These are phyloP conservation scores for Myotisia sp. DNA, from an alignment of 2,329 filamentous ascomycete species.

Conservation along the genomic window DNA sequence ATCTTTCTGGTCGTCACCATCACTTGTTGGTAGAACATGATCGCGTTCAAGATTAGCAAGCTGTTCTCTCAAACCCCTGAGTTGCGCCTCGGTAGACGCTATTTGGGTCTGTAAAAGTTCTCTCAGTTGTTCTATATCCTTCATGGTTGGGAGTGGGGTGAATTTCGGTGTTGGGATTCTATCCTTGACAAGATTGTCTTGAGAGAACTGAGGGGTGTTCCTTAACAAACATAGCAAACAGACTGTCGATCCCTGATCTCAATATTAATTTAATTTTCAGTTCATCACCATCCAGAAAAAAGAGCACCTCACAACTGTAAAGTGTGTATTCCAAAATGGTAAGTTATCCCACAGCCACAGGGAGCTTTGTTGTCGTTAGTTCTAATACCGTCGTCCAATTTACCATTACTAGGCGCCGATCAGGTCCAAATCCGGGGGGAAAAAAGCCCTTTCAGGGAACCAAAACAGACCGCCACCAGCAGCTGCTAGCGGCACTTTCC, in stretches of 20 bases:
- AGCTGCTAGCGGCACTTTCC: constrained; percentile 11
- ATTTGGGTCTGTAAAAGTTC: constrained; percentile 19
- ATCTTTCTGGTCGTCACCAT: neutral
- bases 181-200: neutral
- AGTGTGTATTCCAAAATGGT: too few species aligned
- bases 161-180: neutral
- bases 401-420: constrained; percentile 22
- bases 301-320: too few species aligned
- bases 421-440: constrained; percentile 13
- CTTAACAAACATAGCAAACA: too few species aligned
- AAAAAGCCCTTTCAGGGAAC: constrained; percentile 11
- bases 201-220: neutral
- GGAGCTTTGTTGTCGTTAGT: too few species aligned
- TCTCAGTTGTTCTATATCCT: constrained; percentile 5
- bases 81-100: constrained; percentile 23
- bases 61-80: constrained; percentile 23
- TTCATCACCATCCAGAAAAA: too few species aligned
- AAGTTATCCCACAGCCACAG: too few species aligned
- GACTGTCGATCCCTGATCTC: too few species aligned
- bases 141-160: neutral
- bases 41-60: constrained; percentile 15
- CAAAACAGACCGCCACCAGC: constrained; percentile 12
- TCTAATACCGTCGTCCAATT: too few species aligned
- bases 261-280: too few species aligned
- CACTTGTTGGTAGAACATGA: neutral